A percentile compares a stretch with the other conserved stretches of the same genome.
Evolutionary conservation across 164 flowering plant genomes (phyloP).

Genomic region (Akebia trifoliata): DNA sequence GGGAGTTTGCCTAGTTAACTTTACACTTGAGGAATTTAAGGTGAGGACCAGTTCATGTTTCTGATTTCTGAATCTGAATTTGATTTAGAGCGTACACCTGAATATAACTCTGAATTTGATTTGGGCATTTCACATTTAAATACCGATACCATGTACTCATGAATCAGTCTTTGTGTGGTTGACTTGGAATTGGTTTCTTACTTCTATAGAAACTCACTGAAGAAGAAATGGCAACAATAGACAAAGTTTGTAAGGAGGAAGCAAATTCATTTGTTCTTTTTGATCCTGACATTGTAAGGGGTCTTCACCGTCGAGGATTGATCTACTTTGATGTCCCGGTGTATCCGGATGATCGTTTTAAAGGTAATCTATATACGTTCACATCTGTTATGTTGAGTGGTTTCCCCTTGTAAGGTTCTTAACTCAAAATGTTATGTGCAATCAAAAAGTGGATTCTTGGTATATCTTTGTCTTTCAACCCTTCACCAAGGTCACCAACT

Average conservation of each 20-base stretch:
- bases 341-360: slow-evolving; percentile 90
- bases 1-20: slow-evolving; percentile 97
- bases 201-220: slow-evolving; percentile 79
- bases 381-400: background rate
- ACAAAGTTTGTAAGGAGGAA: slow-evolving; percentile 97
- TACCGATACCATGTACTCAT: slow-evolving; percentile 3
- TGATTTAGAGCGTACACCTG: too few species aligned
- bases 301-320: slow-evolving; percentile 78
- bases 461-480: too few species aligned
- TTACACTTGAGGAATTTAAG: slow-evolving; percentile 98
- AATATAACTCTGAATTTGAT: background rate
- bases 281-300: slow-evolving; percentile 77
- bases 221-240: slow-evolving; percentile 92
- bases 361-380: slow-evolving; percentile 47
- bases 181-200: background rate
- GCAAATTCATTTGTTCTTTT: slow-evolving; percentile 86
- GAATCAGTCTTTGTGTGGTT: background rate
- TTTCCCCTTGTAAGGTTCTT: slow-evolving; percentile 7
- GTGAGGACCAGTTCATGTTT: slow-evolving; percentile 26
- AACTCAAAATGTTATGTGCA: slow-evolving; percentile 3
- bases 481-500: background rate
- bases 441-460: too few species aligned
- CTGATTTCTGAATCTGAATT: background rate
- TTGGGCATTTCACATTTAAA: background rate
- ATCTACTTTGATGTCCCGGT: slow-evolving; percentile 97